Base-by-base conservation (phyloP, 2,329 filamentous ascomycete species). In the Acephala macrosclerotiorum region DNA sequence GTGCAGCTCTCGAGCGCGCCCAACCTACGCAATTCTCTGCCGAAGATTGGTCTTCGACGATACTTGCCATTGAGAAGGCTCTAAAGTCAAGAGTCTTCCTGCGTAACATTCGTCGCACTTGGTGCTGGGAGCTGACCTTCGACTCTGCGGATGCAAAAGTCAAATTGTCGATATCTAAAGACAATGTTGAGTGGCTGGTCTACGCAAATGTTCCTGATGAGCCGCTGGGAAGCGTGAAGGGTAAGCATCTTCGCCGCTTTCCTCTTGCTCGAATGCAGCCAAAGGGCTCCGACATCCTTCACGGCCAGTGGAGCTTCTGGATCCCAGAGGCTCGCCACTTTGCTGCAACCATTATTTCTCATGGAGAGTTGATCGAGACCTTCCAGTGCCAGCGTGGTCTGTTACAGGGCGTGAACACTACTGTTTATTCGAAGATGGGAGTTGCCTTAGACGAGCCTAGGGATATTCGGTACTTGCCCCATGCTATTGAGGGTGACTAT, bases 211-310 rank as follows among this genome's bases (percentile, higher is more conserved):
- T 80, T 35, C 77, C 80, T 1, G 76, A 64, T 0, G 22, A 49
- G 9, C 61, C 68, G 6, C 35, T 77, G 0, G 77, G 79, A 29
- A 80, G 78, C 60, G 63, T 73, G 0, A 68, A 81, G 22, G 77
- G 84, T 35, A 78, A 81, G 60, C 63, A 66, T 18, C 58, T 75
- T 0, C 74, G 85, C 2, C 72, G 72, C 2, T 78, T 78, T 45
- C 83, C 84, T 0, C 77, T 86, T 68, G 84, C 84, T 8, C 77
- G 78, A 63, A 83, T 85, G 81, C 66, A 67, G 1, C 79, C 81
- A 2, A 63, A 55, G 1, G 59, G 66, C 2, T 57, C 67, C 14
- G 70, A 76, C 59, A 68, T 82, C 18, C 69, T 80, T 25, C 59
- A 76, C 26, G 83, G 83, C 2, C 20, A 61, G 12, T 86, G 84